Evolutionary conservation across 768 basidiomycete species (phyloP), one percentile per base, ranked within the genome.

Genomic region (Serendipita sp.): DNA sequence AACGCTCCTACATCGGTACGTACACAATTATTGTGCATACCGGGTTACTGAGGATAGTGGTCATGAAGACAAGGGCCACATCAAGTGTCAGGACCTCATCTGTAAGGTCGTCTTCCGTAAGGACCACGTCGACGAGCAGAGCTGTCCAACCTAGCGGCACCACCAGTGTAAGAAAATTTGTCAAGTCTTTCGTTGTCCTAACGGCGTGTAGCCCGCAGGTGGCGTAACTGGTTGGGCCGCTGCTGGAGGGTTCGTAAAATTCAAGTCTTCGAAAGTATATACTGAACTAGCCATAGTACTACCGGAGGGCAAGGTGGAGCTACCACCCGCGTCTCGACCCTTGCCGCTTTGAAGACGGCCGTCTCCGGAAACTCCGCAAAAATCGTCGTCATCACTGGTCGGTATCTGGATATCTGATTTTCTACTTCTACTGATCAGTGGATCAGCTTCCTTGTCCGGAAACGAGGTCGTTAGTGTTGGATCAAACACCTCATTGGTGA

Each of bases 381-480:
- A 67, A 72, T 77, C 56, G 77, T 79, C 62, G 71, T 78, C 60
- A 74, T 79, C 63, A 74, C 73, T 30, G 77, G 77, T 73, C 48
- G 4, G 68, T 62, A 31, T 24, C n/a, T n/a, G n/a, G n/a, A 3
- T 26, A 2, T 31, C 30, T 13, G 11, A 42, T 24, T 34, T 24
- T 24, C 26, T 13, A 5, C 14, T 51, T 22, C 34, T 7, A 24
- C 30, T 7, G 43, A 22, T n/a, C 34, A 64, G 16, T 20, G 14
- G 24, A 30, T 3, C 50, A 77, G 76, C 77, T 34, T 74, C 71
- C 7, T 77, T 78, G 58, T 74, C 76, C 33, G 78, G 78, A n/a
- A 70, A 75, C 63, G 63, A 69, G 24, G 77, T 74, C 24, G 74
- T 79, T 44, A 74, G 70, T 42, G 70, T 77, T 50, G 78, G 78